phyloP scores from a whole-genome alignment of 1,139 yeast species.

The Magnusiomyces magnusii region DNA sequence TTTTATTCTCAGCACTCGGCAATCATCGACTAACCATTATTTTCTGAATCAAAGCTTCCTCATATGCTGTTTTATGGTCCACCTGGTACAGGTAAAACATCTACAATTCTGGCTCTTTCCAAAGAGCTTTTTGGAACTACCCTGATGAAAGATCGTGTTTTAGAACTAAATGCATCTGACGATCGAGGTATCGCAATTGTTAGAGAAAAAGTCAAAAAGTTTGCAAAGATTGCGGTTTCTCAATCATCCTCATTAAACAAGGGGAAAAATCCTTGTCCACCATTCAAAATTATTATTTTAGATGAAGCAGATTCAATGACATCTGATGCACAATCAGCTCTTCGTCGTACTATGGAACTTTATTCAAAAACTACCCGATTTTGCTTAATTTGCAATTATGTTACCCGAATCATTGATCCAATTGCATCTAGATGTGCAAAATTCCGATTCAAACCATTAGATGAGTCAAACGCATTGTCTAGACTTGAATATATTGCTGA shows the following conservation, averaged over 20 bases:
- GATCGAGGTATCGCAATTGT: constrained; percentile 93
- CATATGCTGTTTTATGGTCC: constrained; percentile 97
- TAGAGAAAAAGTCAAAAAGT: constrained; percentile 83
- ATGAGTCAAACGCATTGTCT: constrained; percentile 57
- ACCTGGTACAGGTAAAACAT: constrained; percentile 96
- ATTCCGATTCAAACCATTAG: constrained; percentile 78
- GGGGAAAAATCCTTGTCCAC: constrained; percentile 83
- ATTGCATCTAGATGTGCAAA: constrained; percentile 94
- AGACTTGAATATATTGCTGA: constrained; percentile 58
- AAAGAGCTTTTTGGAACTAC: constrained; percentile 64
- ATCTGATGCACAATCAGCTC: constrained; percentile 93
- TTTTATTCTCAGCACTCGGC: not conserved
- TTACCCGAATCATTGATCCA: constrained; percentile 94
- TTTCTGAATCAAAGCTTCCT: constrained; percentile 37
- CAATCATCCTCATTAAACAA: constrained; percentile 65
- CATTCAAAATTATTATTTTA: constrained; percentile 73
- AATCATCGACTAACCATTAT: not conserved
- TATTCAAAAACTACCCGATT: constrained; percentile 88
- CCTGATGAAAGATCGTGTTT: constrained; percentile 64
- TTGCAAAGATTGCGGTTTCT: constrained; percentile 82
- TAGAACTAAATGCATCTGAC: constrained; percentile 93
- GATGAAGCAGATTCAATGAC: constrained; percentile 99
- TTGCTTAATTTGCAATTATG: constrained; percentile 90
- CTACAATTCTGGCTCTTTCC: constrained; percentile 83
- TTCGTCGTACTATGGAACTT: constrained; percentile 94